Conservation (phyloP, 2,329 filamentous ascomycete genomes). For the Fusarium floridanum region DNA sequence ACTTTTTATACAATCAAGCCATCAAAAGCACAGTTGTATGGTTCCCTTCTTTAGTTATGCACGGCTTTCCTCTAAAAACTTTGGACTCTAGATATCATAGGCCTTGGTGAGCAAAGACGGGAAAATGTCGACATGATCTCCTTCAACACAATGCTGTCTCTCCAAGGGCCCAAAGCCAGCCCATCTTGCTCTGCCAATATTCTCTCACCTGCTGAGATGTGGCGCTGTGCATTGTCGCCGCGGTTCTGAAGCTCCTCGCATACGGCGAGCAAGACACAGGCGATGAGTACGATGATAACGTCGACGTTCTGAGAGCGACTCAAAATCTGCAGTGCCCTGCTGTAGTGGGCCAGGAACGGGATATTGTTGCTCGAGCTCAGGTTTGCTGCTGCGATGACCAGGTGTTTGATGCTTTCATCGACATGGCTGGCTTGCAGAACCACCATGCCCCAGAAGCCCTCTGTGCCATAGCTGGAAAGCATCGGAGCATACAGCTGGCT, state of each 20-base stretch:
- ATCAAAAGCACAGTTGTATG: too few species aligned
- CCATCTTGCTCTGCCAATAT: neutral
- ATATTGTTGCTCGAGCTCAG: neutral
- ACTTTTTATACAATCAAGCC: too few species aligned
- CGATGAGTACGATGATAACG: neutral
- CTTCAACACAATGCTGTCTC: neutral
- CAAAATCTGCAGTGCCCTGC: neutral
- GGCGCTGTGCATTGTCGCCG: neutral
- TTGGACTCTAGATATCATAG: neutral
- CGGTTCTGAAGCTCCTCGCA: neutral
- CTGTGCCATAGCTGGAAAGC: neutral
- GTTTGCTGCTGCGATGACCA: neutral
- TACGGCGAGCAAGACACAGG: neutral
- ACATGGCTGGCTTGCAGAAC: neutral
- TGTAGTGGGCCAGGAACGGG: neutral
- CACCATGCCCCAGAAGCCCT: neutral
- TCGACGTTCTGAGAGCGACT: neutral
- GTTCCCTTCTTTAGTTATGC: neutral
- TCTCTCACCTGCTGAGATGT: neutral
- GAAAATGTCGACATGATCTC: neutral
- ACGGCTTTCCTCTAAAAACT: neutral
- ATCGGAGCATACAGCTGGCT: neutral
- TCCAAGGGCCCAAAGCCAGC: neutral
- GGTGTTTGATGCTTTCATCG: neutral
- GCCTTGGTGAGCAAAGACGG: neutral